These are phyloP conservation scores for Takashimella koratensis DNA, from an alignment of 1,284 basidiomycete genomes.

Conservation along the genomic window DNA sequence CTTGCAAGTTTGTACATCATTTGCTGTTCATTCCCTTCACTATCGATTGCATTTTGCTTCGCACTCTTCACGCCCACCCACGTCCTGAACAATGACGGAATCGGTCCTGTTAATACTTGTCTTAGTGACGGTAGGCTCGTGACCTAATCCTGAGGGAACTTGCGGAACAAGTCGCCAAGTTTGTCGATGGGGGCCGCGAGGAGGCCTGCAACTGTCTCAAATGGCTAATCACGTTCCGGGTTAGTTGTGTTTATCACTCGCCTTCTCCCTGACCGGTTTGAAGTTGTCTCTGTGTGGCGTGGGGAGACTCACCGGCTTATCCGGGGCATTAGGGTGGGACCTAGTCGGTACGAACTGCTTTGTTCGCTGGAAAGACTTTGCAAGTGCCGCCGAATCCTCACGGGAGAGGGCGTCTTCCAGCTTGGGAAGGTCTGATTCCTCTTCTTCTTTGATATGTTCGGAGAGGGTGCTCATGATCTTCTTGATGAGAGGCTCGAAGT, in stretches of 20 bases:
- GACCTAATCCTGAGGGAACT: constrained; percentile 53
- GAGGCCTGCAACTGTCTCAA: constrained; percentile 60
- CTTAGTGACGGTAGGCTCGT: too few species aligned
- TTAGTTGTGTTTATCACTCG: too few species aligned
- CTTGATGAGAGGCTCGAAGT: constrained; percentile 52
- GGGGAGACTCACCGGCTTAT: constrained; percentile 48
- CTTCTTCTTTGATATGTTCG: constrained; percentile 20
- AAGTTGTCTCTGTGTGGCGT: too few species aligned
- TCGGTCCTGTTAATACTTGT: too few species aligned
- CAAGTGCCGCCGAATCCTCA: constrained; percentile 45
- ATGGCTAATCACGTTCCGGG: constrained; percentile 45
- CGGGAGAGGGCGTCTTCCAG: constrained; percentile 12
- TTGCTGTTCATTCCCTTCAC: too few species aligned
- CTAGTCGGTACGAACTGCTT: constrained; percentile 64
- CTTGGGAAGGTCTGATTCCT: constrained; percentile 18
- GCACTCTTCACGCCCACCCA: too few species aligned
- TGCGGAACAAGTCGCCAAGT: constrained; percentile 58
- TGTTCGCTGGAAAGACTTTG: constrained; percentile 55
- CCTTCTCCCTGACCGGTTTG: too few species aligned
- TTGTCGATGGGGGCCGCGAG: constrained; percentile 61
- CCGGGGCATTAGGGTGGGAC: constrained; percentile 37
- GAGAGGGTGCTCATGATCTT: constrained; percentile 53
- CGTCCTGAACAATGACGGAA: too few species aligned
- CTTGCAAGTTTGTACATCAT: too few species aligned
- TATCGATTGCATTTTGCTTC: too few species aligned